Evolutionary conservation across 2,329 filamentous ascomycete genomes (phyloP).

Genomic region (Curvularia sp.): DNA sequence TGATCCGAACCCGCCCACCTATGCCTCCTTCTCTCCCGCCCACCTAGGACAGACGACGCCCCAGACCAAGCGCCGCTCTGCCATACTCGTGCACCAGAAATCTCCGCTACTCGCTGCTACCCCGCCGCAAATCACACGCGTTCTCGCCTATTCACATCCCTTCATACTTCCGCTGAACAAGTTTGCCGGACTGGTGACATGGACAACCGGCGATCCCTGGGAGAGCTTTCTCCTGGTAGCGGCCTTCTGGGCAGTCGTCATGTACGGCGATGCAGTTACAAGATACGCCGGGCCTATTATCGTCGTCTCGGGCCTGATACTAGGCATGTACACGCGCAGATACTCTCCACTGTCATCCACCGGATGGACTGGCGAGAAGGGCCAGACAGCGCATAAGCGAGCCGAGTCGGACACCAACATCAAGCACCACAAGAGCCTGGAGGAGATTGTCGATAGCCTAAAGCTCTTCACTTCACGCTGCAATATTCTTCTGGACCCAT

Average conservation of each 20-base stretch:
- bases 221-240: slow-evolving; percentile 92
- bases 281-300: slow-evolving; percentile 83
- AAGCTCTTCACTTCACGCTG: slow-evolving; percentile 90
- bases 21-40: slow-evolving; percentile 87
- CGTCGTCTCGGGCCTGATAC: slow-evolving; percentile 77
- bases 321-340: slow-evolving; percentile 89
- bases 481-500: slow-evolving; percentile 88
- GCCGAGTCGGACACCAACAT: slow-evolving; percentile 66
- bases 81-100: slow-evolving; percentile 95
- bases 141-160: slow-evolving; percentile 93
- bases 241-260: slow-evolving; percentile 81
- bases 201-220: slow-evolving; percentile 94
- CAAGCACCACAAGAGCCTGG: slow-evolving; percentile 89
- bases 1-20: slow-evolving; percentile 70
- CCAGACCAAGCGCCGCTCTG: slow-evolving; percentile 79
- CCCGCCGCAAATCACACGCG: slow-evolving; percentile 91
- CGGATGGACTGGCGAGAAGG: slow-evolving; percentile 72
- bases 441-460: slow-evolving; percentile 95
- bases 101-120: slow-evolving; percentile 91
- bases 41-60: slow-evolving; percentile 73
- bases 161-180: slow-evolving; percentile 90
- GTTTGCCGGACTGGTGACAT: slow-evolving; percentile 83
- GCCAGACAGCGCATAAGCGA: slow-evolving; percentile 60
- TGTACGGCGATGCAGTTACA: slow-evolving; percentile 87
- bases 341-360: slow-evolving; percentile 92